Conservation (phyloP, 1,139 yeast genomes). For the Geotrichum macrosporum region DNA sequence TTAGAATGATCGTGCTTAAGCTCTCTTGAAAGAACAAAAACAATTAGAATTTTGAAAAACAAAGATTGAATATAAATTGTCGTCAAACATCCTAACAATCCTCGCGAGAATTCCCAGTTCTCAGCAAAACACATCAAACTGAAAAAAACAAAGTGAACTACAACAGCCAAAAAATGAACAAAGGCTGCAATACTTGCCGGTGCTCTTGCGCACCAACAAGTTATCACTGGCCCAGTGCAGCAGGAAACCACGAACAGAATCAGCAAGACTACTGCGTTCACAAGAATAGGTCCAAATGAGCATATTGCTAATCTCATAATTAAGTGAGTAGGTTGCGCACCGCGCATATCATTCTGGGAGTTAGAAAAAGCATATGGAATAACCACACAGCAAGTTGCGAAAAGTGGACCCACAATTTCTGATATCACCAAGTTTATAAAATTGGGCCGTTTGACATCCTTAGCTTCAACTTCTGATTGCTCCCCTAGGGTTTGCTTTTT, state of each 20-base stretch:
- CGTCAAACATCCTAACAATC: conserved; percentile 57
- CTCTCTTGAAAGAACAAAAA: conserved; percentile 56
- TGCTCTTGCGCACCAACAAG: conserved; percentile 88
- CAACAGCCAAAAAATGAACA: conserved; percentile 77
- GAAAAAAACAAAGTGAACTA: conserved; percentile 52
- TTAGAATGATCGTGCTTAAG: conserved; percentile 53
- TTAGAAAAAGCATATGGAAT: conserved; percentile 66
- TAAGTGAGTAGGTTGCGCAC: conserved; percentile 50
- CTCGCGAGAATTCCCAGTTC: conserved; percentile 55
- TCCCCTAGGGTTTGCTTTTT: conserved; percentile 41
- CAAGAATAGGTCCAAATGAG: conserved; percentile 50
- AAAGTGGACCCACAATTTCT: conserved; percentile 50
- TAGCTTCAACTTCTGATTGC: conserved; percentile 24
- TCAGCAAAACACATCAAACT: conserved; percentile 62
- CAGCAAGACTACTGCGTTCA: conserved; percentile 46
- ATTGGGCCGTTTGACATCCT: conserved; percentile 43
- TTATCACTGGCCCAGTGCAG: conserved; percentile 62
- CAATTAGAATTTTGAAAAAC: conserved; percentile 47
- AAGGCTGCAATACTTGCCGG: conserved; percentile 91
- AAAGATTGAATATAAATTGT: conserved; percentile 52
- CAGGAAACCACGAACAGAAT: conserved; percentile 48
- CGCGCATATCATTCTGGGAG: conserved; percentile 59
- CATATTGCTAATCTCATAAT: conserved; percentile 50
- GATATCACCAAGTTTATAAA: conserved; percentile 49
- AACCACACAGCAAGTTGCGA: conserved; percentile 44